These are phyloP conservation scores for Carex pumila DNA, from an alignment of 176 grass and related monocot genomes.

Conservation along the genomic window DNA sequence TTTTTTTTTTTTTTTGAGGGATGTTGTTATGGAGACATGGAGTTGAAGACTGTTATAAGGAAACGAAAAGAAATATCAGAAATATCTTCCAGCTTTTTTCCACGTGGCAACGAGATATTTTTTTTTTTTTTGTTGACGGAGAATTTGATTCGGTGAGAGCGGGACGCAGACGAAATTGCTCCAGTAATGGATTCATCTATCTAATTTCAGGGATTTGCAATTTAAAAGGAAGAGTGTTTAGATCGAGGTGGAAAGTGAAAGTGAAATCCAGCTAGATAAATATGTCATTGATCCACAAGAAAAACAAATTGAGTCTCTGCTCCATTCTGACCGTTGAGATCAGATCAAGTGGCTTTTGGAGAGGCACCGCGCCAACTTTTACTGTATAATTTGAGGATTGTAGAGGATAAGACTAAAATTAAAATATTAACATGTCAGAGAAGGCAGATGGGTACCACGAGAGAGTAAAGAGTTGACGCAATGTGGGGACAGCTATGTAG, in stretches of 20 bases:
- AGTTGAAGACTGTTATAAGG: neutral
- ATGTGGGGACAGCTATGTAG: neutral
- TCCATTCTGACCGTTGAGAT: neutral
- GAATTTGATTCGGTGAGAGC: neutral
- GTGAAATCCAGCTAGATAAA: neutral
- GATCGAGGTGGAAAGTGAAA: neutral
- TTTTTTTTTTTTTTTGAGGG: neutral
- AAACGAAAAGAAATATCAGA: neutral
- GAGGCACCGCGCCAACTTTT: neutral
- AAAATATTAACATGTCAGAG: neutral
- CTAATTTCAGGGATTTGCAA: neutral
- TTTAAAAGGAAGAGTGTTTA: neutral
- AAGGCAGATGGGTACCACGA: neutral
- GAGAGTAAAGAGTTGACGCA: constrained; percentile 6
- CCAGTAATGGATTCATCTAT: neutral
- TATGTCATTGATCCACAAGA: neutral
- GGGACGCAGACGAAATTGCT: neutral
- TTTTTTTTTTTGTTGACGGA: neutral
- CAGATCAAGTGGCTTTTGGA: neutral
- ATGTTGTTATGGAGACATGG: neutral
- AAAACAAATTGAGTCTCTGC: neutral
- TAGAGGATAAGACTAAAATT: neutral
- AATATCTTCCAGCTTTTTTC: neutral
- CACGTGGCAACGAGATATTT: neutral
- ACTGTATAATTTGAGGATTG: neutral